Percentiles rank a stretch among this genome's conserved stretches.
Conservation (phyloP, 768 basidiomycete species). For the Lactarius quietus region DNA sequence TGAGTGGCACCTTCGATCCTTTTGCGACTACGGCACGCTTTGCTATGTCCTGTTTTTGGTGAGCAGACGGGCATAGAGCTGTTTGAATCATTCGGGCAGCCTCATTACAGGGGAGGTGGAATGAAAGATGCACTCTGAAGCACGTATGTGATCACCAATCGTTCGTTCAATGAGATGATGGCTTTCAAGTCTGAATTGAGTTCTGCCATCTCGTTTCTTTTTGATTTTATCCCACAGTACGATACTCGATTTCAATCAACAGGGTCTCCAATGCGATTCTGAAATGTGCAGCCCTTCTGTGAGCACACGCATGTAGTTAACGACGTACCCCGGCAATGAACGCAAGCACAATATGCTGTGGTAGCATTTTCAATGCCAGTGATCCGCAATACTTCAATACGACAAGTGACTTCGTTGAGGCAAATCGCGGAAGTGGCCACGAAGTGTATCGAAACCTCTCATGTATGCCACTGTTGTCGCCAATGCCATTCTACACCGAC, state of each 20-base stretch:
- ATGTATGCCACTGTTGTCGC: neutral
- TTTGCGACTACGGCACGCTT: too few relatives aligned
- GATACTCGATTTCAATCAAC: neutral
- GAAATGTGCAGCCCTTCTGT: neutral
- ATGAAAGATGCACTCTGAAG: neutral
- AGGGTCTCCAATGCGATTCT: neutral
- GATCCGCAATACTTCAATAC: too few relatives aligned
- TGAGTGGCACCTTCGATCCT: neutral
- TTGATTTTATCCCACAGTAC: neutral
- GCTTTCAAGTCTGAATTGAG: too few relatives aligned
- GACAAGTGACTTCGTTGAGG: neutral
- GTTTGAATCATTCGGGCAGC: neutral
- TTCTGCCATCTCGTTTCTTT: neutral
- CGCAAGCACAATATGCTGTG: neutral
- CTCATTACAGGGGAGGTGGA: neutral
- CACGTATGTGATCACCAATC: neutral
- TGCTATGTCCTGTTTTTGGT: neutral
- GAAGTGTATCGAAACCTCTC: neutral
- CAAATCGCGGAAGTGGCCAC: neutral
- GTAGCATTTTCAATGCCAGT: too few relatives aligned
- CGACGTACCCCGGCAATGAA: too few relatives aligned
- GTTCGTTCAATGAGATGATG: too few relatives aligned
- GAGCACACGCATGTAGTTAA: too few relatives aligned
- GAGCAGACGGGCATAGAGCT: neutral
- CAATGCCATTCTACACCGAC: neutral